These are phyloP conservation scores for Aspergillus ellipticus DNA, from an alignment of 495 filamentous ascomycete species.

Conservation along the genomic window DNA sequence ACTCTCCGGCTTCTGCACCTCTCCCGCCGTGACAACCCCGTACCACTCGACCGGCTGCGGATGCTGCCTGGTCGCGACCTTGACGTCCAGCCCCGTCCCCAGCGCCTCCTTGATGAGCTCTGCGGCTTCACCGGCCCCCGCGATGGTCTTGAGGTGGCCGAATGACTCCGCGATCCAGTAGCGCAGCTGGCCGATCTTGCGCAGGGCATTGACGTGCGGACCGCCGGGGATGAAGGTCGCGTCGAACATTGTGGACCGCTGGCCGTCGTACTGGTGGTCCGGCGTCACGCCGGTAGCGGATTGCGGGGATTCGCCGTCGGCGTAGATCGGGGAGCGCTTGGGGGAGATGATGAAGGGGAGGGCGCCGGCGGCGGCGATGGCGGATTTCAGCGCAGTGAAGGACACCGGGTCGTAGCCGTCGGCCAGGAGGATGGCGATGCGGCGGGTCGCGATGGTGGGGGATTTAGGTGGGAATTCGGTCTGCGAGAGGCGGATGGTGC, in stretches of 20 bases:
- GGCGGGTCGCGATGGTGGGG: conserved; percentile 67
- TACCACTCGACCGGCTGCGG: conserved; percentile 60
- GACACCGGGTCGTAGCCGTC: conserved; percentile 72
- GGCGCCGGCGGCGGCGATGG: conserved; percentile 57
- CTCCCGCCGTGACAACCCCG: conserved; percentile 63
- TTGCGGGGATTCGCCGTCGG: conserved; percentile 47
- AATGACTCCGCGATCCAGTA: conserved; percentile 78
- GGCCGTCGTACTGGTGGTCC: conserved; percentile 73
- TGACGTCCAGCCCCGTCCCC: conserved; percentile 25
- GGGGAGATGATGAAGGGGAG: conserved; percentile 71
- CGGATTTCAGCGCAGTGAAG: conserved; percentile 61
- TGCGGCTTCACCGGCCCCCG: conserved; percentile 62
- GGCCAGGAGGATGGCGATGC: conserved; percentile 73
- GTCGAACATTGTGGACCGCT: conserved; percentile 77
- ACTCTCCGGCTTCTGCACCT: conserved; percentile 43
- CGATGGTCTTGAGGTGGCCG: conserved; percentile 68
- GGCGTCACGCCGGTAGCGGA: conserved; percentile 51
- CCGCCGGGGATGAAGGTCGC: conserved; percentile 71
- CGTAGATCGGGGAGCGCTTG: conserved; percentile 48
- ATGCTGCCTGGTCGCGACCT: conserved; percentile 39
- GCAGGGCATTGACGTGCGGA: conserved; percentile 52
- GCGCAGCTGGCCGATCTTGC: conserved; percentile 63
- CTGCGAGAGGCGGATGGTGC: conserved; percentile 63
- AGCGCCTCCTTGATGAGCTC: conserved; percentile 55
- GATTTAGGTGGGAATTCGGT: conserved; percentile 57